phyloP scores from a whole-genome alignment of 768 basidiomycete genomes.

The Harrya chromipes region DNA sequence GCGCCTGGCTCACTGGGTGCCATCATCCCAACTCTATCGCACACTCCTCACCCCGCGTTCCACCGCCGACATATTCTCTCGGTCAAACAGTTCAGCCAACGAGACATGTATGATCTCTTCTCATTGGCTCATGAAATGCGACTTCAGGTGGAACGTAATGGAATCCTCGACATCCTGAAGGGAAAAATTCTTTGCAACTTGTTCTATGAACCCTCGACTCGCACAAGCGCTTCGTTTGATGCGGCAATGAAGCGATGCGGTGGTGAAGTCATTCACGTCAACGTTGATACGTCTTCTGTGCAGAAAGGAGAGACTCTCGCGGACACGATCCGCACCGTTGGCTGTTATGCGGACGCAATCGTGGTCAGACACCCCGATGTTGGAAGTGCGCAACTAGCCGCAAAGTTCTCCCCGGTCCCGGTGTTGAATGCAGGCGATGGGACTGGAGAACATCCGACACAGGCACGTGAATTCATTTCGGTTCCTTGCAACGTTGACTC shows the following conservation, averaged over 20 bases:
- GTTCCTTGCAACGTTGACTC: neutral
- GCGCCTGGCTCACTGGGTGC: constrained; percentile 9
- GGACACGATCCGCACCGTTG: constrained; percentile 91
- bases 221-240: constrained; percentile 95
- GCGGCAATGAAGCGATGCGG: constrained; percentile 99
- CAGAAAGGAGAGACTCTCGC: constrained; percentile 90
- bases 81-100: constrained; percentile 88
- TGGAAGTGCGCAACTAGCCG: constrained; percentile 92
- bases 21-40: constrained; percentile 17
- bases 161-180: constrained; percentile 82
- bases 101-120: constrained; percentile 92
- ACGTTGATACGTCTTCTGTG: constrained; percentile 80
- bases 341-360: constrained; percentile 93
- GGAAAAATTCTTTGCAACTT: constrained; percentile 88
- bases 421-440: constrained; percentile 98
- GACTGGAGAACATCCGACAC: constrained; percentile 95
- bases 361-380: constrained; percentile 93
- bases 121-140: constrained; percentile 96
- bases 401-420: constrained; percentile 93
- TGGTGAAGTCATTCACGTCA: constrained; percentile 88
- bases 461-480: constrained; percentile 47
- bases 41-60: constrained; percentile 76
- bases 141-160: constrained; percentile 89
- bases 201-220: constrained; percentile 97
- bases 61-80: constrained; percentile 90